Base-by-base conservation (phyloP, 176 grass and related monocot species). In the Dendrocalamus sinicus region DNA sequence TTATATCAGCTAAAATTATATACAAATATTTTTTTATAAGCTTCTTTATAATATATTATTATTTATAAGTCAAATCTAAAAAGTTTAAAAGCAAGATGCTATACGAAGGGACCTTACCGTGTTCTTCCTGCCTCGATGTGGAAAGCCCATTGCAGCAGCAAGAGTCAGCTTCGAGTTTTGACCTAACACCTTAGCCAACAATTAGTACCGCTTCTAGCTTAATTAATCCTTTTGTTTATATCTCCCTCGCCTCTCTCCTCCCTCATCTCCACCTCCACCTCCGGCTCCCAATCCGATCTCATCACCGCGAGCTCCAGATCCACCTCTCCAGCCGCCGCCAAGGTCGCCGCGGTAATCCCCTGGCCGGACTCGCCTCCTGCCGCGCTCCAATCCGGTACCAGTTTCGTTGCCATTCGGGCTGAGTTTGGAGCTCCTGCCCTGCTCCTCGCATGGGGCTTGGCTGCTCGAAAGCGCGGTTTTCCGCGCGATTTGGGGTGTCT, bases 231-330 rank as follows among this genome's bases (percentile, higher is more conserved):
- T 86, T 68, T 55, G 58, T 87, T 83, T 79, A 73, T 90, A 57
- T 15, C 60, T 30, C 41, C 2, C 39, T 74, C 9, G 57, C 50
- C 88, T 52, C 69, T 24, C 55, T 47, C 57, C 57, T 7, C 22
- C 58, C 57, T n/a, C 41, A 2, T 1, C 66, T 82, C 58, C 84
- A 32, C 17, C 83, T 68, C 88, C 78, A 71, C 79, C 73, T 12
- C 55, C 75, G 15, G 19, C 66, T 73, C 60, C 57, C 69, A 83
- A 75, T 37, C 75, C 75, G 67, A 79, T 82, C 85, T 73, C 80
- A 84, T 87, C 85, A 48, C 30, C 59, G 70, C 83, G 2, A 43
- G 37, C 75, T 43, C 77, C 83, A 89, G 88, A 89, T 81, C 88
- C 88, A 14, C 76, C 54, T 52, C 59, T 57, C 48, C 59, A 9